Evolutionary conservation across 2,329 filamentous ascomycete genomes (phyloP).

Genomic region (Rosellinia necatrix): DNA sequence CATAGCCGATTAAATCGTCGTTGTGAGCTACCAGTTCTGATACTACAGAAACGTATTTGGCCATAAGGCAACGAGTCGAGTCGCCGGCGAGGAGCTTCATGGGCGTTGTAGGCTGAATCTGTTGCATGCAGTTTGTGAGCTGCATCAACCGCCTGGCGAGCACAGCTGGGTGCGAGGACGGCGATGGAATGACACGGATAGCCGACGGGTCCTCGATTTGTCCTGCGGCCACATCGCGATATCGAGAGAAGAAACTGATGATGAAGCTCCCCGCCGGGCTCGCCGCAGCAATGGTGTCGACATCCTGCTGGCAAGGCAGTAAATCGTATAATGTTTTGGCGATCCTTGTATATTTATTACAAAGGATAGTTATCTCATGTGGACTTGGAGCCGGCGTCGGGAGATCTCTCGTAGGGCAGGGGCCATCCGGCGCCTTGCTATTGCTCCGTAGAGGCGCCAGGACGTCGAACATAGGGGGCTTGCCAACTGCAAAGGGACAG

Average conservation of each 20-base stretch:
- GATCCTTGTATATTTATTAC: constrained; percentile 41
- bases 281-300: constrained; percentile 39
- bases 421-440: not conserved
- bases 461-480: constrained; percentile 39
- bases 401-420: constrained; percentile 14
- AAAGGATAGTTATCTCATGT: constrained; percentile 28
- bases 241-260: constrained; percentile 36
- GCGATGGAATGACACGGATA: constrained; percentile 40
- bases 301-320: constrained; percentile 43
- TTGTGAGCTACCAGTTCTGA: constrained; percentile 52
- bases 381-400: constrained; percentile 28
- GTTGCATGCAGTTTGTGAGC: constrained; percentile 48
- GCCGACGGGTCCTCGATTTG: constrained; percentile 29
- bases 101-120: constrained; percentile 44
- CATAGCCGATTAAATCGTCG: constrained; percentile 55
- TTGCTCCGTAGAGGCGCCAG: constrained; percentile 29
- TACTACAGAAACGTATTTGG: constrained; percentile 41
- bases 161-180: constrained; percentile 51
- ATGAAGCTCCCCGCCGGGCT: constrained; percentile 39
- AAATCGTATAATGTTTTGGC: constrained; percentile 39
- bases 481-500: constrained; percentile 37
- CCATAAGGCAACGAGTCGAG: constrained; percentile 37
- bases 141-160: constrained; percentile 54
- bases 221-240: constrained; percentile 35
- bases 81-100: constrained; percentile 36